Conservation (phyloP, 352 stramenopile genomes). For the Globisporangium iwayamae region DNA sequence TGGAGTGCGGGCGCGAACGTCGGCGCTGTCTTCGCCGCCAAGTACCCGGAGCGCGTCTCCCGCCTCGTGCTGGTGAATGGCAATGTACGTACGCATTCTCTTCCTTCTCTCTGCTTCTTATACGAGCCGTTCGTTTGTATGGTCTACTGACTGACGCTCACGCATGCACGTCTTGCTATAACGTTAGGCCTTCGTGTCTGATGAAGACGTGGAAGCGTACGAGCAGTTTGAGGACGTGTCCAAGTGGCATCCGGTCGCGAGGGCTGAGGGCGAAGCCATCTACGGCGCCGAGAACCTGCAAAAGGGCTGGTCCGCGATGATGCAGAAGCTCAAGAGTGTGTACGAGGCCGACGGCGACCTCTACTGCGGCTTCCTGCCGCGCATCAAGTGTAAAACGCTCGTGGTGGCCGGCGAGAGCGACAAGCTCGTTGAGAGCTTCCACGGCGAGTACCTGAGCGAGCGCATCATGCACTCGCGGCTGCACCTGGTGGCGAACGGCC, state of each 20-base stretch:
- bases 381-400: conserved; percentile 83
- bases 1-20: conserved; percentile 79
- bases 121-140: not conserved
- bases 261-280: conserved; percentile 44
- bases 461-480: conserved; percentile 81
- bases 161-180: not conserved
- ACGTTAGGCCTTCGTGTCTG: conserved; percentile 61
- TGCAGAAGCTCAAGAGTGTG: conserved; percentile 40
- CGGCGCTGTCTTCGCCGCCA: conserved; percentile 61
- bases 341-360: conserved; percentile 64
- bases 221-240: conserved; percentile 42
- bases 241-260: conserved; percentile 50
- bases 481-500: conserved; percentile 47
- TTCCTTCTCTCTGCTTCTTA: no score
- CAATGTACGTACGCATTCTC: conserved; percentile 43
- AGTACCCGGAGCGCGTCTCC: conserved; percentile 59
- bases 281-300: conserved; percentile 53
- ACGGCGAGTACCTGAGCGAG: conserved; percentile 83
- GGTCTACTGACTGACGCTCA: not conserved
- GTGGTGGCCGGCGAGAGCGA: conserved; percentile 62
- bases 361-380: conserved; percentile 62
- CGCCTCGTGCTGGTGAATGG: conserved; percentile 76
- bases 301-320: conserved; percentile 57
- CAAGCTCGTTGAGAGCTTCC: conserved; percentile 59
- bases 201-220: conserved; percentile 68